Conservation (phyloP, 2,329 filamentous ascomycete species). For the Fusarium begoniae region DNA sequence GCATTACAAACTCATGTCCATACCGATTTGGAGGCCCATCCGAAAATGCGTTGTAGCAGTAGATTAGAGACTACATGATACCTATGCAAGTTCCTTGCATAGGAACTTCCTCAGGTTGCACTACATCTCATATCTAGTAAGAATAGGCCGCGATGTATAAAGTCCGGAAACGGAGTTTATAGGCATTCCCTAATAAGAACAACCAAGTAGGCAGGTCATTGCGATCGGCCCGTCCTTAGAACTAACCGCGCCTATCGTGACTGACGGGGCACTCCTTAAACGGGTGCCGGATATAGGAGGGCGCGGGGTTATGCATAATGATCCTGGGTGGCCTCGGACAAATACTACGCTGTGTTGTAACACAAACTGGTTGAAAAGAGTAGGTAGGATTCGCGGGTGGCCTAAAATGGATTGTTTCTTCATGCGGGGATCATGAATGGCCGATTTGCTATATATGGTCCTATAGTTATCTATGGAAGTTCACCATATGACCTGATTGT, state of each 20-base stretch:
- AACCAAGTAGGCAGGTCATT: not conserved
- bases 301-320: not conserved
- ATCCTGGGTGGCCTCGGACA: not conserved
- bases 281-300: not conserved
- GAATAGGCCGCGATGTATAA: not conserved
- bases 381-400: not conserved
- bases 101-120: not conserved
- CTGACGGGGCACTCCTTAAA: not conserved
- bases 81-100: not conserved
- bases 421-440: rapidly evolving
- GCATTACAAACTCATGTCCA: not conserved
- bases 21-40: not conserved
- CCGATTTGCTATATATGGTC: rapidly evolving
- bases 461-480: rapidly evolving
- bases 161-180: not conserved
- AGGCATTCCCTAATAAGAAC: rapidly evolving
- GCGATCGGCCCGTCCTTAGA: not conserved
- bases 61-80: rapidly evolving
- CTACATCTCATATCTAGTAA: not conserved
- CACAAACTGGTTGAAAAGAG: not conserved
- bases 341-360: not conserved
- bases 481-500: not conserved
- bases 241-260: not conserved
- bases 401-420: not conserved
- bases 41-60: not conserved